phyloP scores from a whole-genome alignment of 352 stramenopile genomes.

The Plasmopara muralis region DNA sequence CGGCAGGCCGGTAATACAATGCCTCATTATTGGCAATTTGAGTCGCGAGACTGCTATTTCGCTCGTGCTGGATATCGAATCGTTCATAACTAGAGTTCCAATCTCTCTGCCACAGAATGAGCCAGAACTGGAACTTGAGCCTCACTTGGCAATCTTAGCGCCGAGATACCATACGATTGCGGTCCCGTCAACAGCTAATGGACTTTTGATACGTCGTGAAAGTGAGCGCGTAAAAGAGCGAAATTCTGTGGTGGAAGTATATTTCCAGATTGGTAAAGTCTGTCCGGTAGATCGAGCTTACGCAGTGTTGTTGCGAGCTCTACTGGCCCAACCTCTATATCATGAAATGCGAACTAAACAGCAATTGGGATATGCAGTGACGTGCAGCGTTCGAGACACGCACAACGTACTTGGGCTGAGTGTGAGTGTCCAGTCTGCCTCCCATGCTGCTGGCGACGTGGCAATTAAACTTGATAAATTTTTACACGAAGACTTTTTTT shows the following conservation, averaged over 20 bases:
- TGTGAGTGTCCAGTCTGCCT: conserved; percentile 66
- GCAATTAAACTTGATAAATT: conserved; percentile 57
- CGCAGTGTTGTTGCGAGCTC: conserved; percentile 57
- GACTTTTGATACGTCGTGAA: conserved; percentile 46
- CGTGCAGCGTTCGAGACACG: conserved; percentile 64
- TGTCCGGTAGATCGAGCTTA: conserved; percentile 45
- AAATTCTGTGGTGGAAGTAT: conserved; percentile 78
- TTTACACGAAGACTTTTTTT: conserved; percentile 37
- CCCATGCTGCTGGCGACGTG: conserved; percentile 48
- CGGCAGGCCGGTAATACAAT: conserved; percentile 7
- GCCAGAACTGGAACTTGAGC: conserved; percentile 19
- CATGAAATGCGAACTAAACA: conserved; percentile 72
- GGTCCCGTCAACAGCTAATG: conserved; percentile 46
- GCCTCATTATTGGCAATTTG: conserved; percentile 67
- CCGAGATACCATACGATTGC: conserved; percentile 42
- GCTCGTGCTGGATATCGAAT: conserved; percentile 36
- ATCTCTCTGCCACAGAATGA: conserved; percentile 5
- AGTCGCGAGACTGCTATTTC: conserved; percentile 24
- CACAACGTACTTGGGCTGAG: conserved; percentile 69
- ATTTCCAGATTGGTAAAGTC: conserved; percentile 74
- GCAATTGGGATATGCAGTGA: conserved; percentile 80
- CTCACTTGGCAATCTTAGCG: conserved; percentile 16
- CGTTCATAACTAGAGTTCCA: conserved; percentile 6
- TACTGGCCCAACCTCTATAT: conserved; percentile 82
- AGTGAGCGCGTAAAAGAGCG: conserved; percentile 63